Conservation (phyloP, 2,329 filamentous ascomycete genomes). For the Apiospora phragmitis region DNA sequence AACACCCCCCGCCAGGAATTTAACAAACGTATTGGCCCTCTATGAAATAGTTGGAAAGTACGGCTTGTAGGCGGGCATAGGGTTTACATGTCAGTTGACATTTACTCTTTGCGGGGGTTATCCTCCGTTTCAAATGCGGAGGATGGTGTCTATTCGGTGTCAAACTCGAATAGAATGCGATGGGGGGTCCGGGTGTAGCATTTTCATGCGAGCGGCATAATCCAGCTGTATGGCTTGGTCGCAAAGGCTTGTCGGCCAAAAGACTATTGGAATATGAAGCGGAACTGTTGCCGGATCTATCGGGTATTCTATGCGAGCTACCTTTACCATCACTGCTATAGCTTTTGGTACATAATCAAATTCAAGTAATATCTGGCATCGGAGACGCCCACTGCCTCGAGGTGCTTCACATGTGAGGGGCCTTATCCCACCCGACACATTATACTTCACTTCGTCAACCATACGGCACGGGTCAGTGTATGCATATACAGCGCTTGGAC, state of each 20-base stretch:
- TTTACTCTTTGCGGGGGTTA: neutral
- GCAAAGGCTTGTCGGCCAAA: neutral
- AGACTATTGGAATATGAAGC: neutral
- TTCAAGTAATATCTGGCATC: neutral
- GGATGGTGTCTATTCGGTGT: neutral
- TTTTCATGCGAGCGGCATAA: neutral
- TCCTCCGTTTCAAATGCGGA: too few species aligned
- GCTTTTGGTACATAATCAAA: neutral
- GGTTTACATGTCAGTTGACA: neutral
- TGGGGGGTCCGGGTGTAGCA: neutral
- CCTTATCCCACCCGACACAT: too few species aligned
- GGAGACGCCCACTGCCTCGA: neutral
- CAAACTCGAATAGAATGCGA: neutral
- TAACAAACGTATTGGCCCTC: constrained; percentile 16
- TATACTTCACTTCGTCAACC: neutral
- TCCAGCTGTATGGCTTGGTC: neutral
- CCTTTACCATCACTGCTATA: neutral
- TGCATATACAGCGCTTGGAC: neutral
- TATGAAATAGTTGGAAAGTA: neutral
- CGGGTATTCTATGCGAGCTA: neutral
- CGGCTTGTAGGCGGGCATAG: neutral
- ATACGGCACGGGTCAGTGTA: too few species aligned
- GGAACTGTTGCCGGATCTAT: neutral
- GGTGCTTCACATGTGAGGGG: neutral
- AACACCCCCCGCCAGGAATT: constrained; percentile 30